phyloP scores from a whole-genome alignment of 2,329 filamentous ascomycete species.

The Colletotrichum navitas region DNA sequence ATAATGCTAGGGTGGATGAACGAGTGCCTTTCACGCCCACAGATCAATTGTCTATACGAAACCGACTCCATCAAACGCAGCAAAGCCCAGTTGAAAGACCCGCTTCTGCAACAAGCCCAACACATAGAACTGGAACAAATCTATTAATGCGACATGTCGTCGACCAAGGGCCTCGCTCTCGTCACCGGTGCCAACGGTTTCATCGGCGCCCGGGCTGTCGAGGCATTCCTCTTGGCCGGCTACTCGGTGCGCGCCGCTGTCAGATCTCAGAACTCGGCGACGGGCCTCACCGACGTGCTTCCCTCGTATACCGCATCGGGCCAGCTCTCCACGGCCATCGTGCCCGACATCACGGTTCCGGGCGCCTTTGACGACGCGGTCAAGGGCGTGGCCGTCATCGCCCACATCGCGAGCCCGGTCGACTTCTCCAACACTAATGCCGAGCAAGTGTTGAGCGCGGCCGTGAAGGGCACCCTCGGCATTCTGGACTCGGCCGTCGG shows the following conservation, averaged over 20 bases:
- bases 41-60: neutral
- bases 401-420: constrained; percentile 58
- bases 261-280: constrained; percentile 46
- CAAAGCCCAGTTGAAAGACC: too few species aligned
- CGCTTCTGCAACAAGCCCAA: neutral
- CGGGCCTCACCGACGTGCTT: constrained; percentile 43
- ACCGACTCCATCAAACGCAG: too few species aligned
- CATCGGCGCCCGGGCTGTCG: constrained; percentile 53
- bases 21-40: neutral
- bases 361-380: constrained; percentile 54
- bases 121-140: neutral
- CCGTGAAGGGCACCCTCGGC: constrained; percentile 52
- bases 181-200: constrained; percentile 57
- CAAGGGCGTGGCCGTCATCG: constrained; percentile 54
- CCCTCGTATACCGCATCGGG: constrained; percentile 41
- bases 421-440: constrained; percentile 55
- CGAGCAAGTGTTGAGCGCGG: constrained; percentile 56
- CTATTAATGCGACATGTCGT: constrained; percentile 1
- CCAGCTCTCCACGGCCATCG: constrained; percentile 46
- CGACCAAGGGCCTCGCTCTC: constrained; percentile 44
- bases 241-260: constrained; percentile 55
- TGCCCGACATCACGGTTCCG: constrained; percentile 51
- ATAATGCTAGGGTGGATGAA: neutral
- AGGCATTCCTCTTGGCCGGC: constrained; percentile 52
- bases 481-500: constrained; percentile 56